A percentile compares a stretch with the other conserved stretches of the same genome.
Conservation (phyloP, 257 asterid genomes). For the Thymus quinquecostatus region DNA sequence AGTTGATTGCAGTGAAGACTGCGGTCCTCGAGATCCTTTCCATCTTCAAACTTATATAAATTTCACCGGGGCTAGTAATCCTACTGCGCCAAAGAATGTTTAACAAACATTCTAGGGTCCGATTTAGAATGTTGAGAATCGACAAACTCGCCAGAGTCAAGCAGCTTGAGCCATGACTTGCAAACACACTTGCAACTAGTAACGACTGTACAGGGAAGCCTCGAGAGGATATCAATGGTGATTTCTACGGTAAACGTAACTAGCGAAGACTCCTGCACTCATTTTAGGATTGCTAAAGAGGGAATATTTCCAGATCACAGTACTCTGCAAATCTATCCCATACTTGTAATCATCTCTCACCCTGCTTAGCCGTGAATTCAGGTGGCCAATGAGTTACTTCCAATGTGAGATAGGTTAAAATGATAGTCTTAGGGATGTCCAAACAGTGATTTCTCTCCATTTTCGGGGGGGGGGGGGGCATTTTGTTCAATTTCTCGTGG, state of each 20-base stretch:
- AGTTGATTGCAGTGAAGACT: constrained; percentile 15
- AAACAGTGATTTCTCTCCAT: too few species aligned
- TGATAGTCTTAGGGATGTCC: too few species aligned
- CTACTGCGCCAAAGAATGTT: background rate
- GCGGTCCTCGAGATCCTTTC: background rate
- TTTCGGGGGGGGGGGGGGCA: too few species aligned
- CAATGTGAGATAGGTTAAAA: too few species aligned
- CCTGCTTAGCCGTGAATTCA: too few species aligned
- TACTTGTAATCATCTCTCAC: background rate
- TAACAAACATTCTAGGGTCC: background rate
- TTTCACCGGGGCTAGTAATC: background rate
- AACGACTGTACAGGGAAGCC: constrained; percentile 37
- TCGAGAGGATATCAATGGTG: constrained; percentile 39
- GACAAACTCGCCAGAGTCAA: background rate
- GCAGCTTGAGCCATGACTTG: constrained; percentile 21
- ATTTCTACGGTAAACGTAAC: constrained; percentile 35
- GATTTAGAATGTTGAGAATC: constrained; percentile 1
- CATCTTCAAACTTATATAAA: background rate
- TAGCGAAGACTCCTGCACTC: background rate
- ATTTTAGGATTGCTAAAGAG: too few species aligned
- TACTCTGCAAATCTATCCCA: background rate
- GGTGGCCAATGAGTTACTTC: too few species aligned
- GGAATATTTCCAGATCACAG: too few species aligned
- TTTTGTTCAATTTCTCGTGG: too few species aligned
- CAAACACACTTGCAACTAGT: constrained; percentile 38